These are phyloP conservation scores for Boletus sensibilis DNA, from an alignment of 768 basidiomycete genomes.

Conservation along the genomic window DNA sequence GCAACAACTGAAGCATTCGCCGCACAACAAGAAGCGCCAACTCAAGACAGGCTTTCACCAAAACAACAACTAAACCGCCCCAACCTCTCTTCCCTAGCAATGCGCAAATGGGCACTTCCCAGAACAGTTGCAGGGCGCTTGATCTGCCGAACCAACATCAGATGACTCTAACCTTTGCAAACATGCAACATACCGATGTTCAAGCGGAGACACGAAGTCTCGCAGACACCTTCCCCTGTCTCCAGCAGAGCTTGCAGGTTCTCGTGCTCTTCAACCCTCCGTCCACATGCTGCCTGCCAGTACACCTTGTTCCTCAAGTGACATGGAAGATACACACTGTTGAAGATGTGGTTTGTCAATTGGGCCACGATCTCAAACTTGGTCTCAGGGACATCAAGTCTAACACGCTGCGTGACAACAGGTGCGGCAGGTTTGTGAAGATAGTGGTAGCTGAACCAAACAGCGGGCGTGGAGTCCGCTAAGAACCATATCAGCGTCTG, in stretches of 20 bases:
- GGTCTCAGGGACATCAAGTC: conserved; percentile 33
- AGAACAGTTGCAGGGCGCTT: background rate
- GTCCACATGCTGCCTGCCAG: conserved; percentile 42
- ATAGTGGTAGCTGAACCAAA: conserved; percentile 49
- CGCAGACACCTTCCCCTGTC: conserved; percentile 16
- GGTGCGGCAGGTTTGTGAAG: conserved; percentile 32
- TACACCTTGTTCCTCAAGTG: conserved; percentile 38
- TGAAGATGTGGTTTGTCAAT: conserved; percentile 48
- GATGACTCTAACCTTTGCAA: background rate
- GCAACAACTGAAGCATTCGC: background rate
- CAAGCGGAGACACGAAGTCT: conserved; percentile 18
- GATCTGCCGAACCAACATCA: conserved; percentile 9
- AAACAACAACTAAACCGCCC: background rate
- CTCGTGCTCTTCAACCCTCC: conserved; percentile 28
- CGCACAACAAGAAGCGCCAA: background rate
- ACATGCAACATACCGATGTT: conserved; percentile 16
- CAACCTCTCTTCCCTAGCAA: conserved; percentile 2
- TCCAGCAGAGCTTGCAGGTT: conserved; percentile 25
- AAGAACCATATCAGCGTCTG: background rate
- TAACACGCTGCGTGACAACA: conserved; percentile 43
- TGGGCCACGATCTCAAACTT: conserved; percentile 44
- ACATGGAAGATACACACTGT: conserved; percentile 37
- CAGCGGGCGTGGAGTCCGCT: conserved; percentile 41
- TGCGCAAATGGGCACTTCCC: conserved; percentile 9
- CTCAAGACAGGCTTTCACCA: background rate